Conservation (phyloP, 2,329 filamentous ascomycete genomes). For the Calycina marina region DNA sequence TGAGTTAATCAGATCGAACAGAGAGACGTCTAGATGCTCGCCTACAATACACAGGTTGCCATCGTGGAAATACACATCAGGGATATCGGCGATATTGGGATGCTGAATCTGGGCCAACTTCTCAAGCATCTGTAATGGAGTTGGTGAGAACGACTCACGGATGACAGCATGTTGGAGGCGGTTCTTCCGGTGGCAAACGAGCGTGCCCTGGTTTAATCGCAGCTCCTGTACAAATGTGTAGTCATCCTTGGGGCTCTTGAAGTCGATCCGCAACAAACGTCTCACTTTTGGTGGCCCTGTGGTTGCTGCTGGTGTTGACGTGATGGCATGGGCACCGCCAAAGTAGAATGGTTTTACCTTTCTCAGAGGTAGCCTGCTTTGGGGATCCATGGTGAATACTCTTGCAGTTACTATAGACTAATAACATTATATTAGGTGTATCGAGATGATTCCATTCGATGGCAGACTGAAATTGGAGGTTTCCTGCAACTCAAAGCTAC, state of each 20-base stretch:
- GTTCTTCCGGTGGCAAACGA: no score
- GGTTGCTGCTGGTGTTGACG: neutral
- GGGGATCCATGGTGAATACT: no score
- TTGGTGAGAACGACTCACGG: no score
- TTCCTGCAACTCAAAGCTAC: no score
- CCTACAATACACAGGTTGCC: constrained; percentile 5
- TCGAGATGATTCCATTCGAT: no score
- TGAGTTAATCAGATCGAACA: constrained; percentile 7
- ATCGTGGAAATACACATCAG: constrained; percentile 8
- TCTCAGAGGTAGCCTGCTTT: no score
- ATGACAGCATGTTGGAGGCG: constrained; percentile 6
- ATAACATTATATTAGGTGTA: no score
- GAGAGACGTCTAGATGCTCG: constrained; percentile 7
- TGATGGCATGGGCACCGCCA: constrained; percentile 1
- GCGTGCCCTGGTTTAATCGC: no score
- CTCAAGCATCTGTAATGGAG: constrained; percentile 7
- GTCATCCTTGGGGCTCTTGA: constrained; percentile 8
- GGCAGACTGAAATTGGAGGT: no score
- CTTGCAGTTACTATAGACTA: no score
- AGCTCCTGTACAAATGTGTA: no score
- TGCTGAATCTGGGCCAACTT: constrained; percentile 6
- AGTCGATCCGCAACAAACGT: constrained; percentile 7
- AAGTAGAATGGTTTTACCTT: no score
- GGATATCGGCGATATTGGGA: constrained; percentile 9
- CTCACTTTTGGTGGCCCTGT: constrained; percentile 3